Base-by-base conservation (phyloP, 2,329 filamentous ascomycete genomes). In the Aspergillus awamori region DNA sequence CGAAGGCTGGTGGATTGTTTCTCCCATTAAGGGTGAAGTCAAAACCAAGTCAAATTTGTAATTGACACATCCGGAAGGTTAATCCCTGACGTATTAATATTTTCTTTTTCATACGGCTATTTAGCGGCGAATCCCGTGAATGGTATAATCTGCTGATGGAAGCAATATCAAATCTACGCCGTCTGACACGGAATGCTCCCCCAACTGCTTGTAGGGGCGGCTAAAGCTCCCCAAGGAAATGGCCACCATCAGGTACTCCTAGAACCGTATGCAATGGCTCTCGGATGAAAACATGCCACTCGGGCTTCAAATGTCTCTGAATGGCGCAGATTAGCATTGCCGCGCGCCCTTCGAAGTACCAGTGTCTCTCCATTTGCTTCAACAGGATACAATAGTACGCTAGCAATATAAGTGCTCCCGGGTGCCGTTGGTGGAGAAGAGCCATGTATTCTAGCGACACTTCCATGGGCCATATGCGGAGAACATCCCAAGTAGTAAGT, bases 391-490 rank as follows among this genome's bases (percentile, higher is more conserved):
- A 17, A 30, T 55, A 59, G 28, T 59, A 26, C 17, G 58, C 58
- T 10, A 59, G 30, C 13, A 59, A 33, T 4, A 59, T 17, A 15
- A 59, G 30, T 1, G 58, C 58, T 1, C 51, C 51, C 1, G 58
- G 58, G 20, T 41, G 43, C 6, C 36, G 33, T 8, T 55, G 58
- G 2, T 59, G 26, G 13, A 59, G 43, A 5, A 59, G 52, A 11
- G 38, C 17, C 52, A 59, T 48, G 33, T 59, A 59, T 17, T 38
- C 58, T 20, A 33, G 41, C 13, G 52, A 28, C 20, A 59, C 43
- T 7, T 41, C 15, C 58, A 59, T 56, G 39, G 58, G 58, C 58
- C 58, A 59, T 20, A 41, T 41, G n/a, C 36, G 28, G 24, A 59
- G 58, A 7, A 49, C 33, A 24, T 59, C 58, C 58, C 58, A 59